Base-by-base conservation (phyloP, 352 stramenopile genomes). In the Pythium phragmiticola region DNA sequence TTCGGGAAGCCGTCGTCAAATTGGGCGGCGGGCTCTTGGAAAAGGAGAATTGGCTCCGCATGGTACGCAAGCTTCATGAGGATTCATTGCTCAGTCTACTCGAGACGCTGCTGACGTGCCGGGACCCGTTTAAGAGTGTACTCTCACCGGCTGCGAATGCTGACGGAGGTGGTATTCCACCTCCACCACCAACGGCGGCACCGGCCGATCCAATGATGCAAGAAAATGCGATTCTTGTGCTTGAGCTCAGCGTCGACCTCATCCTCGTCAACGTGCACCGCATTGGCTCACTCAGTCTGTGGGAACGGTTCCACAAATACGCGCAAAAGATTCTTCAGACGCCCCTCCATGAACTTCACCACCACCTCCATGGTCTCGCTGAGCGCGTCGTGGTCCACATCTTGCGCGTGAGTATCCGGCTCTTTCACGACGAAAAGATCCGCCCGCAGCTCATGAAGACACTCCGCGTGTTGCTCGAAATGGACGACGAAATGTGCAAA, bases 381-480 rank as follows among this genome's bases (percentile, higher is more conserved):
- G 87, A 95, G 60, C 83, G 87, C 2, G 87, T 95, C 12, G 84
- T 95, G 4, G 87, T 95, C 7, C 86, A 95, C 53, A 92, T 93
- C 47, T 49, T 95, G 12, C 87, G 87, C 14, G 84, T 94, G 11
- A 93, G 84, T 57, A 94, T 95, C 39, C 87, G 87, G 7, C 59
- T 95, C 1, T 95, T 95, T 64, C 87, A 95, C 56, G 84, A 95
- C 56, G 83, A 89, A 14, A 87, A 88, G 39, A 69, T 92, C 30
- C 84, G 87, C 9, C 83, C 87, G 2, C 86, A 93, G 70, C 77
- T 95, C 13, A 86, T 95, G 68, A 77, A 78, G 45, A 95, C 87
- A 26, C 68, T 95, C 7, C 76, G 88, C 51, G 62, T 94, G 54
- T 68, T 95, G 26, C 68, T 89, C 42, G 74, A 71, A 7, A 86